Evolutionary conservation across 1,284 basidiomycete genomes (phyloP).

Genomic region (Porodaedalea pini): DNA sequence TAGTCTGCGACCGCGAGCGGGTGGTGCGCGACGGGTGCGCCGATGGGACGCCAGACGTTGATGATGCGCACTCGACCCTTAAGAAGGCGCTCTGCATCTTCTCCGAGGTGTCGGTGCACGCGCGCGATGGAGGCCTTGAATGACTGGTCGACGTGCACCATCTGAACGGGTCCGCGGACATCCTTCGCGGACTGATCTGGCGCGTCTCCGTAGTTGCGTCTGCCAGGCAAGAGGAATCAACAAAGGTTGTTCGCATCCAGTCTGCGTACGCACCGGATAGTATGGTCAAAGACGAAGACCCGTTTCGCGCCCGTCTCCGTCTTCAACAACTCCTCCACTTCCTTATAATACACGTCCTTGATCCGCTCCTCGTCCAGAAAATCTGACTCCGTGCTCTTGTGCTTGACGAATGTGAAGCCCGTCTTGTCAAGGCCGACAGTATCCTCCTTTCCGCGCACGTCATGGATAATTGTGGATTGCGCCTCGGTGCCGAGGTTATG

Average conservation of each 20-base stretch:
- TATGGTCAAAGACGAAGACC: conserved; percentile 30
- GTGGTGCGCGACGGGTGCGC: conserved; percentile 40
- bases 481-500: conserved; percentile 11
- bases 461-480: conserved; percentile 14
- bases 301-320: conserved; percentile 27
- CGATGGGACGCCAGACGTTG: conserved; percentile 54
- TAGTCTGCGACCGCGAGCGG: conserved; percentile 49
- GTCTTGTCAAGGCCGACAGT: conserved; percentile 24
- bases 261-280: neutral
- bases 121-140: conserved; percentile 43
- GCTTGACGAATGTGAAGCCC: conserved; percentile 17
- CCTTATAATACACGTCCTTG: conserved; percentile 26
- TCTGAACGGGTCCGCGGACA: neutral
- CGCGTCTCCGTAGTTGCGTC: no score
- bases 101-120: conserved; percentile 49
- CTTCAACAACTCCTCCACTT: conserved; percentile 28
- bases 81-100: conserved; percentile 43
- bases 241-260: conserved; percentile 31
- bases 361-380: conserved; percentile 24
- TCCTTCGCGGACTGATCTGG: neutral
- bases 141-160: conserved; percentile 59
- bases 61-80: conserved; percentile 51
- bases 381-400: no score
- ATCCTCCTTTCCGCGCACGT: conserved; percentile 15
- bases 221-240: conserved; percentile 21